These are phyloP conservation scores for Selaginella tamariscina DNA, from an alignment of 75 land plant genomes.

Conservation along the genomic window DNA sequence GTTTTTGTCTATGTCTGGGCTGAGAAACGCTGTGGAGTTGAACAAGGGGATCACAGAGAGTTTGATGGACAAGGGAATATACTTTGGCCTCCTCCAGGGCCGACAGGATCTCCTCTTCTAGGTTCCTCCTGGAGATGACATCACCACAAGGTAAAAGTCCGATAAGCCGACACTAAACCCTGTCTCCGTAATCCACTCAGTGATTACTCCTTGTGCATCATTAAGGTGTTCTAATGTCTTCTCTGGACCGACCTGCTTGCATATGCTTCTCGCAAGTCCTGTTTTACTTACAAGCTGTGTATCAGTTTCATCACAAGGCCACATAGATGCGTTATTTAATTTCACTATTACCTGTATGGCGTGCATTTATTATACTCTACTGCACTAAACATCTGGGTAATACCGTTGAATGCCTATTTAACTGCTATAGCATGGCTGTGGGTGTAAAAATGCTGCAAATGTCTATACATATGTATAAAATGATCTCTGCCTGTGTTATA, in stretches of 20 bases:
- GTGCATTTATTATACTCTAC: too few relatives aligned
- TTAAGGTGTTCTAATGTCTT: constrained; percentile 45
- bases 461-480: too few relatives aligned
- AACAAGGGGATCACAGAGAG: not conserved
- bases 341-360: too few relatives aligned
- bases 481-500: too few relatives aligned
- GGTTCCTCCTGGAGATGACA: constrained; percentile 19
- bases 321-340: too few relatives aligned
- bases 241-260: constrained; percentile 30
- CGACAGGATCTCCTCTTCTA: constrained; percentile 18
- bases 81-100: not conserved
- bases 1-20: too few relatives aligned
- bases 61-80: not conserved
- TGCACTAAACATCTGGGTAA: too few relatives aligned
- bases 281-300: not conserved
- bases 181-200: constrained; percentile 40
- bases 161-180: constrained; percentile 55
- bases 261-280: not conserved
- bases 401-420: too few relatives aligned
- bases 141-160: constrained; percentile 41
- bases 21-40: not conserved
- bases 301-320: not conserved
- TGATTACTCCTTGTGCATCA: constrained; percentile 43
- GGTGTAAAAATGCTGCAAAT: too few relatives aligned
- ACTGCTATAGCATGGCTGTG: too few relatives aligned